Percentiles rank a stretch among this genome's conserved stretches.
phyloP scores from a whole-genome alignment of 1,284 basidiomycete genomes.

The Moesziomyces globuligerus region DNA sequence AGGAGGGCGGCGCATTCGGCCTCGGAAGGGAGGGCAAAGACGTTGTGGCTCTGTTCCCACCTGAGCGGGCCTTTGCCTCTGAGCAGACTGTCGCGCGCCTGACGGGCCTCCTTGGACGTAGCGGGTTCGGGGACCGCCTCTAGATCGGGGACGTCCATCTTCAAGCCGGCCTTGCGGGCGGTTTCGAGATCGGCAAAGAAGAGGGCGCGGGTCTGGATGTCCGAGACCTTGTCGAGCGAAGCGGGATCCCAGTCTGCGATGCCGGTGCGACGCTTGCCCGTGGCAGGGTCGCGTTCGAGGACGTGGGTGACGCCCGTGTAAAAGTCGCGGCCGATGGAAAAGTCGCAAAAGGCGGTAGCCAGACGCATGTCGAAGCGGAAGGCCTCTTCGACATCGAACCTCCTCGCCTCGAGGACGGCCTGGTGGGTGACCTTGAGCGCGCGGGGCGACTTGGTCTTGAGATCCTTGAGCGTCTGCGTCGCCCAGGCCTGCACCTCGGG shows the following conservation, averaged over 20 bases:
- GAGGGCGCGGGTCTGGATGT: constrained; percentile 38
- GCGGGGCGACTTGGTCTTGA: constrained; percentile 60
- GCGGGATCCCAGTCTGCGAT: constrained; percentile 53
- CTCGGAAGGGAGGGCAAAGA: constrained; percentile 61
- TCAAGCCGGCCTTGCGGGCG: constrained; percentile 50
- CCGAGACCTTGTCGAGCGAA: constrained; percentile 55
- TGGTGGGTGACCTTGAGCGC: constrained; percentile 60
- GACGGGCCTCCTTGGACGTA: constrained; percentile 26
- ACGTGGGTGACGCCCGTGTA: constrained; percentile 61
- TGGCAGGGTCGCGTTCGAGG: constrained; percentile 58
- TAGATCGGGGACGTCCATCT: constrained; percentile 46
- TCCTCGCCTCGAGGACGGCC: constrained; percentile 49
- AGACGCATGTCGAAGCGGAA: constrained; percentile 64
- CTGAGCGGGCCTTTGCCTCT: constrained; percentile 55
- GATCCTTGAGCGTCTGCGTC: constrained; percentile 45
- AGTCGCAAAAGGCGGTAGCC: constrained; percentile 64
- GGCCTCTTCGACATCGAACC: constrained; percentile 53
- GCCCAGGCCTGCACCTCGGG: constrained; percentile 53
- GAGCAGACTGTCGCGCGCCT: constrained; percentile 46
- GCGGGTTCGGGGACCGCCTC: constrained; percentile 19
- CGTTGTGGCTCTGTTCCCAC: constrained; percentile 60
- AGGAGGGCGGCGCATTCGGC: constrained; percentile 61
- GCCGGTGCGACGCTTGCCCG: constrained; percentile 60
- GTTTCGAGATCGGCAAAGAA: constrained; percentile 56
- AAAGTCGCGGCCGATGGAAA: constrained; percentile 67